Evolutionary conservation across 345 rosid species (phyloP).

Genomic region (Citrus medica): DNA sequence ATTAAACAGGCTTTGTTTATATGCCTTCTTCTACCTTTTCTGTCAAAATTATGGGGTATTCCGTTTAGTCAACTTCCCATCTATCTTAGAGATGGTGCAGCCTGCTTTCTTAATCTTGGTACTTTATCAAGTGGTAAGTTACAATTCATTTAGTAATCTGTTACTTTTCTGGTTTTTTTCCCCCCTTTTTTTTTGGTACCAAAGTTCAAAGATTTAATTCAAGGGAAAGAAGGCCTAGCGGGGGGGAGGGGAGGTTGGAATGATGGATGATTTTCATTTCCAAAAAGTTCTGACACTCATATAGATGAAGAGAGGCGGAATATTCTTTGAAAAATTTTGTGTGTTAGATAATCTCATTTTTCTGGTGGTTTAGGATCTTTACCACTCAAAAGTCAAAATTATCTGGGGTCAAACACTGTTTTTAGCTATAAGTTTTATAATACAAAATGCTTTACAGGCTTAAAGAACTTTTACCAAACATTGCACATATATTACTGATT

Average conservation of each 20-base stretch:
- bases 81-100: constrained; percentile 87
- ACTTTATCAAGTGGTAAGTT: constrained; percentile 59
- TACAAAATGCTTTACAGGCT: too few relatives aligned
- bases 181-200: not conserved
- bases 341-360: not conserved
- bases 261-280: not conserved
- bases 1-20: constrained; percentile 66
- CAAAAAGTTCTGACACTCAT: not conserved
- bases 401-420: too few relatives aligned
- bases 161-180: not conserved
- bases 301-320: not conserved
- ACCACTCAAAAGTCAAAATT: too few relatives aligned
- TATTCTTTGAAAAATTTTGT: not conserved
- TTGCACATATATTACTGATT: not conserved
- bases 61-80: constrained; percentile 82
- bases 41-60: constrained; percentile 93
- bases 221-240: not conserved
- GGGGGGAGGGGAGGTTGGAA: too few relatives aligned
- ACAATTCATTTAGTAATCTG: not conserved
- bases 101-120: constrained; percentile 84
- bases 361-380: too few relatives aligned
- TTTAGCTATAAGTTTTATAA: too few relatives aligned
- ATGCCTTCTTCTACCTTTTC: constrained; percentile 78
- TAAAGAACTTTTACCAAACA: not conserved
- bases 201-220: not conserved